phyloP scores from a whole-genome alignment of 805 yeast species.

The Nakazawaea laoshanensis region DNA sequence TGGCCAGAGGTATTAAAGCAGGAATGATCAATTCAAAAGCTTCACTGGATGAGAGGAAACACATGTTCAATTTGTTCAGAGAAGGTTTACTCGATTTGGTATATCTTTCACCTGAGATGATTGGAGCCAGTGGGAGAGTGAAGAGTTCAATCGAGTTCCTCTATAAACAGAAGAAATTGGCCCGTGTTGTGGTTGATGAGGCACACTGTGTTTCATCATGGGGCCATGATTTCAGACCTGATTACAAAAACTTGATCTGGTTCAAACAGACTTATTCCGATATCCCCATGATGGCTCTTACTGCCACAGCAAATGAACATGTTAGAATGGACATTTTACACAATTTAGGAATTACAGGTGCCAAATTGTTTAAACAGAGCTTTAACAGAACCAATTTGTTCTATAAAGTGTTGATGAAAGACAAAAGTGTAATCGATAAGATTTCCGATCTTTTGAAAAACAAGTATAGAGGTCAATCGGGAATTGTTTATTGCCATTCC shows the following conservation, averaged over 20 bases:
- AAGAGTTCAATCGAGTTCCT: conserved; percentile 53
- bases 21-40: conserved; percentile 84
- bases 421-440: conserved; percentile 44
- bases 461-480: conserved; percentile 53
- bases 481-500: conserved; percentile 91
- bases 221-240: conserved; percentile 99
- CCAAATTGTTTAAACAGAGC: conserved; percentile 74
- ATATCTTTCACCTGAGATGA: conserved; percentile 93
- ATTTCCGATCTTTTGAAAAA: conserved; percentile 46
- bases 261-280: conserved; percentile 69
- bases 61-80: conserved; percentile 52
- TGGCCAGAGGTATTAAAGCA: conserved; percentile 62
- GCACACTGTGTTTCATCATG: conserved; percentile 98
- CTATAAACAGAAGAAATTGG: conserved; percentile 47
- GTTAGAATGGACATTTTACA: conserved; percentile 82
- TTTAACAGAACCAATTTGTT: conserved; percentile 82
- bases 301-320: conserved; percentile 93
- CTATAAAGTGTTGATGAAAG: conserved; percentile 70
- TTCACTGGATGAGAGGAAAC: conserved; percentile 50
- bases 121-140: conserved; percentile 64
- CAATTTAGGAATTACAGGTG: conserved; percentile 55
- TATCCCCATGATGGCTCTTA: conserved; percentile 89
- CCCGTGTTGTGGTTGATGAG: conserved; percentile 89
- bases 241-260: conserved; percentile 71
- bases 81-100: conserved; percentile 67